phyloP scores from a whole-genome alignment of 768 basidiomycete species.

The Mycena metata region DNA sequence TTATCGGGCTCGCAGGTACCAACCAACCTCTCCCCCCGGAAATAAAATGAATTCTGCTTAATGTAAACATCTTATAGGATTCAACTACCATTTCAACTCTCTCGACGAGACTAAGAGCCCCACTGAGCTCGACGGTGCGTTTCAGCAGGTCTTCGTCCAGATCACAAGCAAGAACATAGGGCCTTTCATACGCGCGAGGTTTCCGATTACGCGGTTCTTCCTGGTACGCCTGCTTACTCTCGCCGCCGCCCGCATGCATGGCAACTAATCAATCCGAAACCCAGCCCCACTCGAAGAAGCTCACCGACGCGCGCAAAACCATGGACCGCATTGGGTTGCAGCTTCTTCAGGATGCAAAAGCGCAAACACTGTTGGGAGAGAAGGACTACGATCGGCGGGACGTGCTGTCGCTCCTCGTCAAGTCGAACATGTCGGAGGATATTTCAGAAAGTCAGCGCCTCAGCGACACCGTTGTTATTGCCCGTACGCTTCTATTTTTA shows the following conservation, averaged over 20 bases:
- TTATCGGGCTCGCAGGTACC: slow-evolving; percentile 34
- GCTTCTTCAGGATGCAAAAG: slow-evolving; percentile 55
- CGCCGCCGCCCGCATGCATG: too few species aligned
- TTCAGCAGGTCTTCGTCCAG: slow-evolving; percentile 3
- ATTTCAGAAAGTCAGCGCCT: too few species aligned
- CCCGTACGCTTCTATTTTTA: too few species aligned
- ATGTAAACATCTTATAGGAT: slow-evolving; percentile 16
- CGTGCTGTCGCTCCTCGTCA: slow-evolving; percentile 59
- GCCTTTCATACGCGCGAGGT: background rate
- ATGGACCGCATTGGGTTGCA: slow-evolving; percentile 55
- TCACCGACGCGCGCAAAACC: slow-evolving; percentile 37
- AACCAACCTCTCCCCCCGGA: background rate
- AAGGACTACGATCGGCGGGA: slow-evolving; percentile 51
- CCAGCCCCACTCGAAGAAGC: background rate
- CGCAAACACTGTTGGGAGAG: slow-evolving; percentile 11
- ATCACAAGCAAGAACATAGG: background rate
- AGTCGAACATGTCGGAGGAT: too few species aligned
- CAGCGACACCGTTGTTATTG: too few species aligned
- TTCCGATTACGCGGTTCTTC: slow-evolving; percentile 1
- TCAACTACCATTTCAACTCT: too few species aligned
- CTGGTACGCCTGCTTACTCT: slow-evolving; percentile 1
- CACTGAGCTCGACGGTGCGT: slow-evolving; percentile 8
- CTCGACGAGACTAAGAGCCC: background rate
- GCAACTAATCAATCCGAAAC: too few species aligned
- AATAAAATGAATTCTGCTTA: background rate